Conservation (phyloP, 1,284 basidiomycete species). For the Marasmius tenuissimus region DNA sequence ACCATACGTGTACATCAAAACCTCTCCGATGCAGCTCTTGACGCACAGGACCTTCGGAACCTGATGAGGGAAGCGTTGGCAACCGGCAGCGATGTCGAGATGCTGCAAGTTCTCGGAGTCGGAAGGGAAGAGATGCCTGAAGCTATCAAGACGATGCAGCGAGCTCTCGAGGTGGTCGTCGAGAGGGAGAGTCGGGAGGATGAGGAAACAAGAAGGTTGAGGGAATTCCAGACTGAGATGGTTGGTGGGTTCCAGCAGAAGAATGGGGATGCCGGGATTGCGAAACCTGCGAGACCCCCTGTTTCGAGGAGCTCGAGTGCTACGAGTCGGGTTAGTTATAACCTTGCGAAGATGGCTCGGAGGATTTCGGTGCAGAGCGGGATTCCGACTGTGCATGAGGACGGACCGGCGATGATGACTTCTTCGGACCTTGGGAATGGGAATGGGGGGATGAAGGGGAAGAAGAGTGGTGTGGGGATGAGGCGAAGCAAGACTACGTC, state of each 20-base stretch:
- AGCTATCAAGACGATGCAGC: slow-evolving; percentile 74
- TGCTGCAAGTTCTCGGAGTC: slow-evolving; percentile 64
- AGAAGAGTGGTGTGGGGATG: slow-evolving; percentile 3
- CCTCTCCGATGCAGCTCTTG: slow-evolving; percentile 49
- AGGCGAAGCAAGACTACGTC: slow-evolving; percentile 27
- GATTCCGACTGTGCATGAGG: slow-evolving; percentile 6
- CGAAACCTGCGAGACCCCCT: background rate
- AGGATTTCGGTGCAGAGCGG: slow-evolving; percentile 24
- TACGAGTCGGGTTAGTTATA: slow-evolving; percentile 1
- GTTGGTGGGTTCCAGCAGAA: background rate
- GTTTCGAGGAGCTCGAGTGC: slow-evolving; percentile 2
- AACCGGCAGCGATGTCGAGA: slow-evolving; percentile 59
- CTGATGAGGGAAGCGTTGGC: slow-evolving; percentile 60
- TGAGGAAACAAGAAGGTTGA: background rate
- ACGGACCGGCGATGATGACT: background rate
- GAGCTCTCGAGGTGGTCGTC: slow-evolving; percentile 57
- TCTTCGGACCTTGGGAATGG: background rate
- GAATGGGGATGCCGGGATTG: background rate
- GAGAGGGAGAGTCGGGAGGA: slow-evolving; percentile 29
- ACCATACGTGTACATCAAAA: slow-evolving; percentile 44
- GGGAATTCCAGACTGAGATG: background rate
- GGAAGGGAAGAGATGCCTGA: slow-evolving; percentile 73
- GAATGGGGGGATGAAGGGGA: background rate
- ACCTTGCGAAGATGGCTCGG: slow-evolving; percentile 18
- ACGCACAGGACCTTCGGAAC: slow-evolving; percentile 56